Evolutionary conservation across 2,329 filamentous ascomycete genomes (phyloP).

Genomic region (Orbilia blumenaviensis): DNA sequence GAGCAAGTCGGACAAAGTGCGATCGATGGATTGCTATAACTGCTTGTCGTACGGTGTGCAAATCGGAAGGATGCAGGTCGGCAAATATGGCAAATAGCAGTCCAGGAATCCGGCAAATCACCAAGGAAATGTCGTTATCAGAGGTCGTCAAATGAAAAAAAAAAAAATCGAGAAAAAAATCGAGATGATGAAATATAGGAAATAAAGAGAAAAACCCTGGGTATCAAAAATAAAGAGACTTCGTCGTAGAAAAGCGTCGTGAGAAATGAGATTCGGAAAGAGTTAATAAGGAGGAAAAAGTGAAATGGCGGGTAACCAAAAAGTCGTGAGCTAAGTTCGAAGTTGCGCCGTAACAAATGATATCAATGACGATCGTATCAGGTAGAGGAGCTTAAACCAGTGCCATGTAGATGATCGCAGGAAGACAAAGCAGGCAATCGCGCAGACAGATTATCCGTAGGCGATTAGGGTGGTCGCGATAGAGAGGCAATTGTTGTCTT

Average conservation of each 20-base stretch:
- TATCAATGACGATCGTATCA: slow-evolving; percentile 42
- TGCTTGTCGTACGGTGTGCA: slow-evolving; percentile 14
- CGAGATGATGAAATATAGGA: too few relatives aligned
- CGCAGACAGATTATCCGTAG: slow-evolving; percentile 13
- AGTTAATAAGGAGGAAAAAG: background rate
- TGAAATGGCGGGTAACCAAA: background rate
- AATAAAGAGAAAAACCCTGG: slow-evolving; percentile 31
- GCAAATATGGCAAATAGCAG: slow-evolving; percentile 26
- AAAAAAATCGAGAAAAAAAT: slow-evolving; percentile 15
- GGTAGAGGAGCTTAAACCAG: slow-evolving; percentile 22
- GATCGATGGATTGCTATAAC: slow-evolving; percentile 25
- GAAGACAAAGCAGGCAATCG: slow-evolving; percentile 6
- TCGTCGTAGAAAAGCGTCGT: slow-evolving; percentile 28
- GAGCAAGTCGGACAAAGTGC: background rate
- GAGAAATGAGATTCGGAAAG: background rate
- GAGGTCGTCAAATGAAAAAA: slow-evolving; percentile 9
- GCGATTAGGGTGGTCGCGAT: slow-evolving; percentile 14
- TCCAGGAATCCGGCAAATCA: slow-evolving; percentile 29
- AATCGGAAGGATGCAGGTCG: slow-evolving; percentile 7
- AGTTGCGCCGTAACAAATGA: slow-evolving; percentile 29
- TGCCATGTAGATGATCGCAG: slow-evolving; percentile 34
- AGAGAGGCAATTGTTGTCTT: background rate
- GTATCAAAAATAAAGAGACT: slow-evolving; percentile 50
- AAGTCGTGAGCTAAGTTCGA: slow-evolving; percentile 38
- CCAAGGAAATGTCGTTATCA: slow-evolving; percentile 48